Evolutionary conservation across 108 stramenopile genomes (phyloP).

Genomic region (Nitzschia sp.): DNA sequence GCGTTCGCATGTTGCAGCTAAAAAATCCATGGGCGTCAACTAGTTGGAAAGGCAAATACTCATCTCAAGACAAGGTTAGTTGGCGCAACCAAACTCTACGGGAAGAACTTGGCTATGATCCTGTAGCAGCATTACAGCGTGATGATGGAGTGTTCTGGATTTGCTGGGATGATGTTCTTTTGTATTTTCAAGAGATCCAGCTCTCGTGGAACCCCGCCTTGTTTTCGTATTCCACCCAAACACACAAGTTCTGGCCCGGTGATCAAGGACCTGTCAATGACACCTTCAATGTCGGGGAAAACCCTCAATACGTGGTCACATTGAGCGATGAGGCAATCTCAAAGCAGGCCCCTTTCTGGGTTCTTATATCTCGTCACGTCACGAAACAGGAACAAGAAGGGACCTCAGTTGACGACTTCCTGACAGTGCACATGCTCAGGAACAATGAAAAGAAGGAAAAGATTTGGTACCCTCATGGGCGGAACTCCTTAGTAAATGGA

Average conservation of each 20-base stretch:
- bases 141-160: slow-evolving; percentile 94
- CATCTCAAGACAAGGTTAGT: slow-evolving; percentile 40
- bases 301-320: slow-evolving; percentile 71
- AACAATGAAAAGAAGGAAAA: slow-evolving; percentile 42
- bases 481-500: slow-evolving; percentile 48
- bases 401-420: slow-evolving; percentile 55
- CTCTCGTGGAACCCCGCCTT: slow-evolving; percentile 73
- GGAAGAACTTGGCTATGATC: slow-evolving; percentile 62
- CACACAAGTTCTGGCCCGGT: slow-evolving; percentile 64
- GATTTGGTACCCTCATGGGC: slow-evolving; percentile 62
- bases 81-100: slow-evolving; percentile 52
- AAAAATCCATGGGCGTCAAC: slow-evolving; percentile 91
- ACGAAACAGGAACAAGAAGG: slow-evolving; percentile 80
- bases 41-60: slow-evolving; percentile 71
- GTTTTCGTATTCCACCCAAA: slow-evolving; percentile 42
- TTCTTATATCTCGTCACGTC: slow-evolving; percentile 73
- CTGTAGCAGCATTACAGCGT: slow-evolving; percentile 45
- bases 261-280: slow-evolving; percentile 61
- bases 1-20: slow-evolving; percentile 67
- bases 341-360: slow-evolving; percentile 63
- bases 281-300: slow-evolving; percentile 71
- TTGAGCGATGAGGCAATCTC: slow-evolving; percentile 57
- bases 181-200: slow-evolving; percentile 76
- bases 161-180: slow-evolving; percentile 72
- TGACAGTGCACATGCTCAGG: slow-evolving; percentile 66